phyloP scores from a whole-genome alignment of 148 eudicot genomes.

The Limonium bicolor region DNA sequence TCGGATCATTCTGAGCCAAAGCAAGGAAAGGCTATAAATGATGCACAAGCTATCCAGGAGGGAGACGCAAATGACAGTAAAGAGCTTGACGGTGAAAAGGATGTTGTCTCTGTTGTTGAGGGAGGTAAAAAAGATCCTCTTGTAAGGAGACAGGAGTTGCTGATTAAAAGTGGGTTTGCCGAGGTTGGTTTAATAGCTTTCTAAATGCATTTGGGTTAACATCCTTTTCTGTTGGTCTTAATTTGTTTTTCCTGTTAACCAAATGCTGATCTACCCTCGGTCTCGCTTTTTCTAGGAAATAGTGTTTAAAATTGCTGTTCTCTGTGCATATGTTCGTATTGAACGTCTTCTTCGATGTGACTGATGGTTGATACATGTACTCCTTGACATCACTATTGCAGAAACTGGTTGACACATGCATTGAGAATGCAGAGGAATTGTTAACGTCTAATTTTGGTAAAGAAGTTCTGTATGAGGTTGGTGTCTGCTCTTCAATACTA shows the following conservation, averaged over 20 bases:
- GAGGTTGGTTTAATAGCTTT: constrained; percentile 79
- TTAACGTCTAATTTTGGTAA: constrained; percentile 75
- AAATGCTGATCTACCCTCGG: too few species aligned
- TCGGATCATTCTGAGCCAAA: constrained; percentile 11
- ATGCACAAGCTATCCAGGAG: constrained; percentile 18
- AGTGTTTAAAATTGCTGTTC: too few species aligned
- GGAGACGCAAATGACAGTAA: constrained; percentile 17
- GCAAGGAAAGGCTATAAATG: constrained; percentile 16
- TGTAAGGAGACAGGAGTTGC: constrained; percentile 65
- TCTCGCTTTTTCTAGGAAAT: too few species aligned
- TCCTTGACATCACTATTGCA: constrained; percentile 14
- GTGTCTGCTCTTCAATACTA: too few species aligned
- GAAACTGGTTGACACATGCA: constrained; percentile 69
- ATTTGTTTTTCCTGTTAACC: too few species aligned
- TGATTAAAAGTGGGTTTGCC: constrained; percentile 85
- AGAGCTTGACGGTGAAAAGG: constrained; percentile 16
- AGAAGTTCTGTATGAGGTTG: constrained; percentile 85
- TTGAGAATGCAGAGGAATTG: constrained; percentile 52
- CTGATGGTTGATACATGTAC: too few species aligned
- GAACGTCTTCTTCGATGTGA: too few species aligned
- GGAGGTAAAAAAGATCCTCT: constrained; percentile 87
- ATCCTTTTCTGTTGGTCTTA: too few species aligned
- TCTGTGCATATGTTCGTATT: too few species aligned
- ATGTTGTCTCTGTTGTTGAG: constrained; percentile 20
- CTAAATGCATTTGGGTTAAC: too few species aligned